Conservation (phyloP, 176 grass and related monocot species). For the Echinochloa phyllopogon region DNA sequence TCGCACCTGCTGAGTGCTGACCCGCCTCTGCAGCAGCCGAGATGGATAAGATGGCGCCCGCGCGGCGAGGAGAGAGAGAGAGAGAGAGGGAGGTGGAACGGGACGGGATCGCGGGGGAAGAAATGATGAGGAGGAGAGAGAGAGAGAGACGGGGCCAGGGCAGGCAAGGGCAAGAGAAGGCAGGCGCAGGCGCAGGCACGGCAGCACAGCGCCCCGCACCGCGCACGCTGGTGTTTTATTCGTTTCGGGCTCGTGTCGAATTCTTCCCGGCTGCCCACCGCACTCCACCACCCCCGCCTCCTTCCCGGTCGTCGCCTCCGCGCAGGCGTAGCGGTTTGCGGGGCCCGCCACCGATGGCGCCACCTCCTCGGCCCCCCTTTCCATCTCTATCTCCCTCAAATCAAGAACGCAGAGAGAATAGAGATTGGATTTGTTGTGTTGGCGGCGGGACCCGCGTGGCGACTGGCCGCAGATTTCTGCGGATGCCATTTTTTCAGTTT, state of each 20-base stretch:
- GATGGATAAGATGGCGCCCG: slow-evolving; percentile 50
- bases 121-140: slow-evolving; percentile 28
- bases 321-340: slow-evolving; percentile 15
- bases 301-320: slow-evolving; percentile 40
- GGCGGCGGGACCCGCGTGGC: background rate
- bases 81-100: background rate
- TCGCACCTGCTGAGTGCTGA: slow-evolving; percentile 1
- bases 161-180: background rate
- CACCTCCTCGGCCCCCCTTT: background rate
- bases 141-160: too few species aligned
- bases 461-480: background rate
- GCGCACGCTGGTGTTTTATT: slow-evolving; percentile 17
- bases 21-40: background rate
- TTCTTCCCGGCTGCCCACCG: background rate
- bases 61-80: background rate
- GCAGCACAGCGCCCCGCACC: background rate
- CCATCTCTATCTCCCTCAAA: background rate
- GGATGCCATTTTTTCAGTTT: background rate
- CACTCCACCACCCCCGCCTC: background rate
- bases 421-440: background rate
- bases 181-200: background rate
- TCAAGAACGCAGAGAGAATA: background rate
- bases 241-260: slow-evolving; percentile 31
- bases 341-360: slow-evolving; percentile 40
- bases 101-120: slow-evolving; percentile 33